Percentiles rank a stretch among this genome's conserved stretches.
phyloP scores from a whole-genome alignment of 108 stramenopile species.

The Skeletonema potamos region DNA sequence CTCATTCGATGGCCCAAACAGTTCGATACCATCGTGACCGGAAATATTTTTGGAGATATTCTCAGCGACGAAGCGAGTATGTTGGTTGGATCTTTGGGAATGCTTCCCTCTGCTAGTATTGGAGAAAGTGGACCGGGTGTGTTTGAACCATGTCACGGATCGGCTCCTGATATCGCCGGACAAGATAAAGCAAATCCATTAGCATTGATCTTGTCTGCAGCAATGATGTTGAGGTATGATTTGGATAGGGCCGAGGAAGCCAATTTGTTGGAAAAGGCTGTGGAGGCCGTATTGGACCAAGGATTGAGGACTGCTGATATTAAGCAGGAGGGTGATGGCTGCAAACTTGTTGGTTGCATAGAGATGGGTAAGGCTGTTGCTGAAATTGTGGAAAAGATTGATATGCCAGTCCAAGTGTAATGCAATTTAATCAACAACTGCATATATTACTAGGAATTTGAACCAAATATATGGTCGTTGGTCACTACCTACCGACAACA shows the following conservation, averaged over 20 bases:
- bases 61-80: conserved; percentile 96
- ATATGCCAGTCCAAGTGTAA: conserved; percentile 40
- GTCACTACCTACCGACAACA: too few relatives aligned
- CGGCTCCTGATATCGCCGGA: conserved; percentile 98
- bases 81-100: conserved; percentile 97
- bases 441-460: not conserved
- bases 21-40: conserved; percentile 98
- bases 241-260: conserved; percentile 91
- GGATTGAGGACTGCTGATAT: conserved; percentile 92
- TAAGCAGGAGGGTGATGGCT: conserved; percentile 87
- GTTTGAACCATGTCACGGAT: conserved; percentile 99
- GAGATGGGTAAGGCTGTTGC: conserved; percentile 90
- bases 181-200: conserved; percentile 96
- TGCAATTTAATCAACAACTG: not conserved
- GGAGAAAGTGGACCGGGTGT: conserved; percentile 96
- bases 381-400: conserved; percentile 51
- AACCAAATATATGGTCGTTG: too few relatives aligned
- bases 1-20: conserved; percentile 97
- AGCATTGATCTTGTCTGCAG: conserved; percentile 97
- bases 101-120: conserved; percentile 97
- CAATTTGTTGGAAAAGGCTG: conserved; percentile 82
- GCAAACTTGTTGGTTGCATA: conserved; percentile 84
- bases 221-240: conserved; percentile 98
- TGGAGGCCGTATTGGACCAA: conserved; percentile 89
- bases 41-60: conserved; percentile 99